These are phyloP conservation scores for Aspergillus amoenus DNA, from an alignment of 2,329 filamentous ascomycete species.

Conservation along the genomic window DNA sequence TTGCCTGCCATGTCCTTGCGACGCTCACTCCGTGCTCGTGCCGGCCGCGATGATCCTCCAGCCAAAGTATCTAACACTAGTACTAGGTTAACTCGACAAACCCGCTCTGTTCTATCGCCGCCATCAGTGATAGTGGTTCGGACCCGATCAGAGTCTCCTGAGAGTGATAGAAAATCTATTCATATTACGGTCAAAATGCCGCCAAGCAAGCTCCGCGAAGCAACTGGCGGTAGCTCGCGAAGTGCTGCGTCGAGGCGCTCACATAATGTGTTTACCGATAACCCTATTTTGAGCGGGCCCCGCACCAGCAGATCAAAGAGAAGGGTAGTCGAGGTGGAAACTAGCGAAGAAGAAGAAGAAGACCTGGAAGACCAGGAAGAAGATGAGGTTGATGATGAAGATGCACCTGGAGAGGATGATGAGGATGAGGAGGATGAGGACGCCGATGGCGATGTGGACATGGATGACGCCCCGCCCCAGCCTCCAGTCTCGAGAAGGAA, in stretches of 20 bases:
- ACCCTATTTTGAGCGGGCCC: constrained; percentile 47
- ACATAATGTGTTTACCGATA: constrained; percentile 47
- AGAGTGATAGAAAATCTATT: constrained; percentile 42
- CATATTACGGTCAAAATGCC: constrained; percentile 52
- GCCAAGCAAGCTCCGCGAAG: constrained; percentile 50
- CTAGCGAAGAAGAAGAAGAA: constrained; percentile 46
- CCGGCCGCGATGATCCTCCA: constrained; percentile 26
- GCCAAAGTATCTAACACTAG: constrained; percentile 35
- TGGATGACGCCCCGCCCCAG: constrained; percentile 47
- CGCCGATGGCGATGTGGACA: constrained; percentile 40
- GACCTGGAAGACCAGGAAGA: constrained; percentile 48
- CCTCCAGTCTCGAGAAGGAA: constrained; percentile 36
- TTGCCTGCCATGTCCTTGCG: constrained; percentile 34
- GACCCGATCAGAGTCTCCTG: constrained; percentile 33
- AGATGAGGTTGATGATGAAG: constrained; percentile 42
- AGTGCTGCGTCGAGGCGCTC: constrained; percentile 30
- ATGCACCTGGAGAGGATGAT: constrained; percentile 28
- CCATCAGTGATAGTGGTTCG: constrained; percentile 40
- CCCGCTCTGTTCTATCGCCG: constrained; percentile 29
- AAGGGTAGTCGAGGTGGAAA: constrained; percentile 45
- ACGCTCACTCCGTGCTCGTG: constrained; percentile 41
- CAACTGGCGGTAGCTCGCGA: constrained; percentile 36
- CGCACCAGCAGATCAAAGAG: constrained; percentile 47
- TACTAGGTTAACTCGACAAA: constrained; percentile 39
- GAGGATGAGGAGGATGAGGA: constrained; percentile 35